Base-by-base conservation (phyloP, 2,329 filamentous ascomycete species). In the Trichoderma citrinoviride region DNA sequence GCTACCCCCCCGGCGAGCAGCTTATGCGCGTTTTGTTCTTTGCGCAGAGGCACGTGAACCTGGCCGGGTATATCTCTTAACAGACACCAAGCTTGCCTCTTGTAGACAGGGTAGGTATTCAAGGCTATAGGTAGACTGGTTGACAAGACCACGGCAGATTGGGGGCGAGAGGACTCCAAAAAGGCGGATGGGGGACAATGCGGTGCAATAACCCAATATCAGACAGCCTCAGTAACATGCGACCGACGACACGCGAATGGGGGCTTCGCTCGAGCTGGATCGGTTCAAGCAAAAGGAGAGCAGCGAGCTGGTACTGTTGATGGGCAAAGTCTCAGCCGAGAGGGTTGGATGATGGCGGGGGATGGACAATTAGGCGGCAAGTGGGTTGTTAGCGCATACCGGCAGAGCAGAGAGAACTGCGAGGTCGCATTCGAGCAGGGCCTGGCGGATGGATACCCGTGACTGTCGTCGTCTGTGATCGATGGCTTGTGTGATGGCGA, bases 21-120 rank as follows among this genome's bases (percentile, higher is more conserved):
- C 52, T 47, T 56, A 56, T 64, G 61, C 43, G 53, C 53, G 43
- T 33, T 52, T 49, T 55, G 57, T 64, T 25, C 33, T 40, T 49
- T 64, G 61, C 61, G 61, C 61, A 50, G 46, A 61, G 61, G 61
- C 61, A 64, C 61, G 61, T 64, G 61, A 37, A 63, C 50, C 52
- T 63, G 52, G 61, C 54, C 17, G 17, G 50, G 52, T 64, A 47
- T 64, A 33, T 55, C n/a, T 61, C 33, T 46, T 15, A 44, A 37
- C 33, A 23, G 60, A 47, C 27, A 27, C 61, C 61, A 56, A 21
- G 52, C 41, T 40, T 49, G 61, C 52, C 61, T 56, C 7, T 61
- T 27, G 57, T 21, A 50, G 46, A 46, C 55, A 37, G 12, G 33
- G 33, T 12, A 14, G 33, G 55, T 62, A n/a, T 62, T 54, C 40